Evolutionary conservation across 2,329 filamentous ascomycete genomes (phyloP).

Genomic region (Sporothrix protearum): DNA sequence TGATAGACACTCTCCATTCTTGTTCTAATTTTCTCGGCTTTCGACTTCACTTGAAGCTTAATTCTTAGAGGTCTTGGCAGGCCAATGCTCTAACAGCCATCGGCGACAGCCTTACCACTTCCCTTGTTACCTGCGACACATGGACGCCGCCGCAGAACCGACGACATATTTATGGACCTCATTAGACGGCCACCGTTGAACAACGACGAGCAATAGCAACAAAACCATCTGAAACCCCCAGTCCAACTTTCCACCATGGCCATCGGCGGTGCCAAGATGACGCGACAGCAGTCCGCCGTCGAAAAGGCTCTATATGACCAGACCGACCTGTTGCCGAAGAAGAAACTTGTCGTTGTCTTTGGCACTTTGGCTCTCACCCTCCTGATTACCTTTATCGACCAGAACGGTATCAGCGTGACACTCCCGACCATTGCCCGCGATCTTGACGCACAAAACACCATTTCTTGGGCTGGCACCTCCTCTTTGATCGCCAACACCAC

Average conservation of each 20-base stretch:
- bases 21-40: neutral
- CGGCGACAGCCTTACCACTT: too few species aligned
- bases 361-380: constrained; percentile 49
- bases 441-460: constrained; percentile 46
- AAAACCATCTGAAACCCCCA: neutral
- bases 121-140: neutral
- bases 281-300: constrained; percentile 24
- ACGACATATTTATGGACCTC: neutral
- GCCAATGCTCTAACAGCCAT: neutral
- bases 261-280: constrained; percentile 8
- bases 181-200: neutral
- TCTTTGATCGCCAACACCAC: constrained; percentile 56
- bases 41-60: neutral
- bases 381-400: constrained; percentile 55
- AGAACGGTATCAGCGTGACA: constrained; percentile 52
- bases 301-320: constrained; percentile 36
- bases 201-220: neutral
- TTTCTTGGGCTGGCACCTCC: constrained; percentile 54
- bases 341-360: constrained; percentile 50
- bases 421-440: constrained; percentile 48
- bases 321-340: constrained; percentile 53
- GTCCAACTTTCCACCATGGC: neutral
- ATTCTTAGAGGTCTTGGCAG: too few species aligned
- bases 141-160: neutral
- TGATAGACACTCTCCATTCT: neutral